Evolutionary conservation across 345 rosid species (phyloP).

Genomic region (Hibiscus tridactylites): DNA sequence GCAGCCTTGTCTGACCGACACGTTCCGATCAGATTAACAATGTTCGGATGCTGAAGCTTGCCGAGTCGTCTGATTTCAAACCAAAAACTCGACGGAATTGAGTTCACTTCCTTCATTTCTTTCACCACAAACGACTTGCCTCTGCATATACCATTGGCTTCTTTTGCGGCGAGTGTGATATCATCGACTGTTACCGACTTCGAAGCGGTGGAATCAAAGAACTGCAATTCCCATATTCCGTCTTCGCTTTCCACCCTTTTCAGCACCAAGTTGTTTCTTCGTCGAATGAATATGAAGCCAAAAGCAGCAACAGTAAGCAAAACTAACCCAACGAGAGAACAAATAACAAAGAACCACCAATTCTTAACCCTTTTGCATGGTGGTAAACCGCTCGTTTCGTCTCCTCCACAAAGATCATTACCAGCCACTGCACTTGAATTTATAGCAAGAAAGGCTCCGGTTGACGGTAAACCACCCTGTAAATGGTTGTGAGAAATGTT

Average conservation of each 20-base stretch:
- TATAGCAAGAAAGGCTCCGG: slow-evolving; percentile 72
- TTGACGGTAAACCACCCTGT: slow-evolving; percentile 55
- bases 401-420: slow-evolving; percentile 40
- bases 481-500: slow-evolving; percentile 56
- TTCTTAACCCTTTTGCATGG: slow-evolving; percentile 42
- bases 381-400: slow-evolving; percentile 33
- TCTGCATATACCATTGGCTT: too few species aligned
- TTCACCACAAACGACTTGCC: too few species aligned
- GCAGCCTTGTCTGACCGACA: slow-evolving; percentile 43
- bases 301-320: slow-evolving; percentile 26
- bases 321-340: slow-evolving; percentile 25
- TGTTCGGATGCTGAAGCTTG: slow-evolving; percentile 48
- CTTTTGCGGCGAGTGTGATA: too few species aligned
- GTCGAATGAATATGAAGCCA: slow-evolving; percentile 21
- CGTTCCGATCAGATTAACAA: slow-evolving; percentile 41
- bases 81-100: slow-evolving; percentile 29
- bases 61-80: slow-evolving; percentile 25
- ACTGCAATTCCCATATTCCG: slow-evolving; percentile 58
- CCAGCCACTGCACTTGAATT: slow-evolving; percentile 60
- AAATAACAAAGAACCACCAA: slow-evolving; percentile 45
- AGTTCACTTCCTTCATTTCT: neutral
- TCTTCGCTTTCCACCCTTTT: slow-evolving; percentile 57
- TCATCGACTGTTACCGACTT: slow-evolving; percentile 26
- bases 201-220: slow-evolving; percentile 38
- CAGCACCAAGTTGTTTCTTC: slow-evolving; percentile 23